phyloP scores from a whole-genome alignment of 768 basidiomycete genomes.

The Coprinopsis marcescibilis region DNA sequence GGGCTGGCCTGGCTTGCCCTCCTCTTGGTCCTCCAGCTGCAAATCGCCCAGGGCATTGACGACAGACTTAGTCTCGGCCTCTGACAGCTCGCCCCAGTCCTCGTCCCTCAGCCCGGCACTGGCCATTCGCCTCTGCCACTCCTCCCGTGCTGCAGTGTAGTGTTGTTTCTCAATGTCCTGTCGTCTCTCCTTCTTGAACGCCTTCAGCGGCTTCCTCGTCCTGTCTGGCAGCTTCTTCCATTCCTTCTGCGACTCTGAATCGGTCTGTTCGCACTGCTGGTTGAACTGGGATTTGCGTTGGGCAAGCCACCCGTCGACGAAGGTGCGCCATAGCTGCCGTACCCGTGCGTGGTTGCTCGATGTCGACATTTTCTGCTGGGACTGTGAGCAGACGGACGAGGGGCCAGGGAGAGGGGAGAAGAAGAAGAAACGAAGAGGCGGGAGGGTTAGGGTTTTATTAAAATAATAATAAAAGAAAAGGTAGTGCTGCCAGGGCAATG shows the following conservation, averaged over 20 bases:
- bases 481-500: neutral
- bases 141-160: constrained; percentile 27
- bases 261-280: neutral
- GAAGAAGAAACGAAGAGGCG: no score
- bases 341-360: neutral
- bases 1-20: neutral
- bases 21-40: constrained; percentile 9
- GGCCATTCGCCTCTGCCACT: constrained; percentile 36
- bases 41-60: constrained; percentile 30
- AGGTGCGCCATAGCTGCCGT: neutral
- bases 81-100: constrained; percentile 40
- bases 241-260: neutral
- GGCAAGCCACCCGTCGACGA: neutral
- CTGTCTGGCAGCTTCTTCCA: neutral
- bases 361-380: neutral
- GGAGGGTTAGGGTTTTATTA: neutral
- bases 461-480: neutral
- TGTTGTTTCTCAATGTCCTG: constrained; percentile 24
- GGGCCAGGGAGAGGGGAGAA: neutral
- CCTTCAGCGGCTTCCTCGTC: neutral
- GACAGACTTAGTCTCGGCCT: constrained; percentile 29
- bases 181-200: neutral
- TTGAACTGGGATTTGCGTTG: neutral
- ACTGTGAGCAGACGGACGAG: neutral
- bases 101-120: constrained; percentile 31